Base-by-base conservation (phyloP, 2,329 filamentous ascomycete genomes). In the Penicillium sp. region DNA sequence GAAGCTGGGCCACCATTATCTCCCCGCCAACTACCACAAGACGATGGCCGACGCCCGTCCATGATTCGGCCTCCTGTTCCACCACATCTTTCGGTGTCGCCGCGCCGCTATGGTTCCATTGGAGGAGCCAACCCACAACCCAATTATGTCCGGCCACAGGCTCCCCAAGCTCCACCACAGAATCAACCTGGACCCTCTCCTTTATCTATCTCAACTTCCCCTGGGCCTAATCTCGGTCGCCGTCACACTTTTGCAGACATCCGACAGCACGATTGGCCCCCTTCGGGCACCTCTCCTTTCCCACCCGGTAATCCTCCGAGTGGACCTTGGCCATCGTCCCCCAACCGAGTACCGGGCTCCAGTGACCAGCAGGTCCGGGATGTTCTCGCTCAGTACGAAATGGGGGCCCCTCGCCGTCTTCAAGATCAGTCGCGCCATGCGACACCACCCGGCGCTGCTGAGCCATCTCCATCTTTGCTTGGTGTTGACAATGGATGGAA, bases 221-320 rank as follows among this genome's bases (percentile, higher is more conserved):
- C 84, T n/a, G 75, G 73, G 1, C 84, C 86, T 55, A 92, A 87
- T 67, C 81, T 96, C 47, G 85, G 87, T 45, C 87, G 93, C 61
- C 86, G 93, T 59, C 95, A 99, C 76, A 99, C 95, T 1, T 93
- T 93, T 39, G 95, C 95, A 57, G 95, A 99, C 72, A 98, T 99
- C 65, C 88, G 95, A 52, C 89, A 93, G 66, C 89, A 92, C 71
- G 91, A 89, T 37, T 93, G 90, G 87, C 88, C 81, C 81, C 71
- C 73, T 42, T 65, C 71, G 49, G 69, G 80, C 43, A 81, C 84
- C 26, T 89, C 88, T 5, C 90, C 88, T 11, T 90, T 87, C 69
- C 81, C 84, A 8, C 87, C 88, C 3, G 86, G 86, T 11, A 81
- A 85, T 68, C 79, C 82, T 8, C 87, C 87, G 5, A 87, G 86